Conservation (phyloP, 106 monocot species). For the Agapanthus africanus region DNA sequence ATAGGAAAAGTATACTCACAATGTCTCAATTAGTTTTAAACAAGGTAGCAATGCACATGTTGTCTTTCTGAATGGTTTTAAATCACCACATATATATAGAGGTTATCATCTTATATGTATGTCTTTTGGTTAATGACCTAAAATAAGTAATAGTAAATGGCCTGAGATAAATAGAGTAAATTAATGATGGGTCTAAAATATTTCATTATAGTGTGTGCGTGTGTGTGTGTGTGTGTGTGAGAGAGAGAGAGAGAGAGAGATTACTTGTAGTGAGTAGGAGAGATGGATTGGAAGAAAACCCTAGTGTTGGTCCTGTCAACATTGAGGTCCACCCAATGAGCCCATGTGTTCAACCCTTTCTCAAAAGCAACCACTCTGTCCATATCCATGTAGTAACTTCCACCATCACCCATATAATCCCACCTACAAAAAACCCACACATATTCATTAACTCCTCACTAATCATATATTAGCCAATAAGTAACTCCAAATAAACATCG, state of each 20-base stretch:
- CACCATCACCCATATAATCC: conserved; percentile 62
- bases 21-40: too few relatives aligned
- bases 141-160: too few relatives aligned
- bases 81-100: too few relatives aligned
- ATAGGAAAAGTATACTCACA: too few relatives aligned
- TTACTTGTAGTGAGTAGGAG: conserved; percentile 74
- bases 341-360: conserved; percentile 60
- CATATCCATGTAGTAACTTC: conserved; percentile 56
- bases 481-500: too few relatives aligned
- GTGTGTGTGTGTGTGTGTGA: background rate
- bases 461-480: background rate
- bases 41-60: too few relatives aligned
- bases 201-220: background rate
- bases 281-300: conserved; percentile 71
- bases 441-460: background rate
- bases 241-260: conserved; percentile 13
- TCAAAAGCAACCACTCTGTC: conserved; percentile 49
- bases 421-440: conserved; percentile 31
- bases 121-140: too few relatives aligned
- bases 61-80: too few relatives aligned
- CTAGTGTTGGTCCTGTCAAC: conserved; percentile 38
- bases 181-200: too few relatives aligned
- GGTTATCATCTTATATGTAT: too few relatives aligned
- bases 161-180: too few relatives aligned
- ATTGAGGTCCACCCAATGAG: conserved; percentile 52